Percentiles rank a stretch among this genome's conserved stretches.
Conservation (phyloP, 1,284 basidiomycete genomes). For the Fomitopsis schrenkii region DNA sequence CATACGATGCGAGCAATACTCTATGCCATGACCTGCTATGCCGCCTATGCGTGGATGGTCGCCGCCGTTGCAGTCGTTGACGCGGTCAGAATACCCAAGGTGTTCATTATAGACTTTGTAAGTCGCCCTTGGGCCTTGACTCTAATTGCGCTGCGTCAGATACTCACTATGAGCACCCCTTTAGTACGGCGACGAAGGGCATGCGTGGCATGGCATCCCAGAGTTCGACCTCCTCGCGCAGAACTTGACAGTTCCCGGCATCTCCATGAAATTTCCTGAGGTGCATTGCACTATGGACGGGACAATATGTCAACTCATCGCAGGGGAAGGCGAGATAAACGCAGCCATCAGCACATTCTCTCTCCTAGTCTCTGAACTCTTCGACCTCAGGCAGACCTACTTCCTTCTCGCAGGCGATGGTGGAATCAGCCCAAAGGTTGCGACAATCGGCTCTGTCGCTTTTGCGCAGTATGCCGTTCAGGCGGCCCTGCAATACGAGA, state of each 20-base stretch:
- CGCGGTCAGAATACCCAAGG: too few species aligned
- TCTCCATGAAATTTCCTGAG: conserved; percentile 40
- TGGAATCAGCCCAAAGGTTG: conserved; percentile 38
- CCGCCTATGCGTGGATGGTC: too few species aligned
- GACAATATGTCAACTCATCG: conserved; percentile 36
- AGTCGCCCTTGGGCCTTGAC: too few species aligned
- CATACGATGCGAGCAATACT: too few species aligned
- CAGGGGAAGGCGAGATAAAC: conserved; percentile 42
- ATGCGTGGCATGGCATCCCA: conserved; percentile 14
- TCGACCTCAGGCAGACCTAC: conserved; percentile 42
- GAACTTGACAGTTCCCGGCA: conserved; percentile 32
- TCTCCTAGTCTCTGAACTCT: conserved; percentile 30
- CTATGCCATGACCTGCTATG: too few species aligned
- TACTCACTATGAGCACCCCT: too few species aligned
- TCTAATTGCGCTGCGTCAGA: too few species aligned
- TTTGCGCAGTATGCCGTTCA: conserved; percentile 43
- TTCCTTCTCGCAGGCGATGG: conserved; percentile 45
- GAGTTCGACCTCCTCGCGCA: conserved; percentile 31
- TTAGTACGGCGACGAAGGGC: conserved; percentile 1
- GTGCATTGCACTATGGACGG: conserved; percentile 36
- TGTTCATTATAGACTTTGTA: too few species aligned
- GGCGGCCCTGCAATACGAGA: conserved; percentile 40
- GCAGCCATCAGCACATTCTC: conserved; percentile 38
- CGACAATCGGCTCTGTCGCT: conserved; percentile 38
- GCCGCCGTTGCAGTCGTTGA: too few species aligned